These are phyloP conservation scores for Daphne laureola DNA, from an alignment of 441 rosid species.

Conservation along the genomic window DNA sequence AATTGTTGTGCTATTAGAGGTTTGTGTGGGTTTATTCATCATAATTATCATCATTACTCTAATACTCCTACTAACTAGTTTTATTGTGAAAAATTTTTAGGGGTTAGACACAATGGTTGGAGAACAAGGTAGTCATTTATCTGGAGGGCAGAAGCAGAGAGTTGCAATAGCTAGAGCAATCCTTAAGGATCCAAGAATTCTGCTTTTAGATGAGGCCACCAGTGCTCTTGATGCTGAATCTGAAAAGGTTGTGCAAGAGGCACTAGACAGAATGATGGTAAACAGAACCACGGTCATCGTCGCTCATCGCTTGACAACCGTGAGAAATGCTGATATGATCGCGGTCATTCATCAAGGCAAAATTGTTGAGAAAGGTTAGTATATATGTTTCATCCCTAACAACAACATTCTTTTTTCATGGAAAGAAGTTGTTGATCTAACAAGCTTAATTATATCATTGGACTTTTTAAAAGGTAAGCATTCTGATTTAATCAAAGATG, in stretches of 20 bases:
- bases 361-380: conserved; percentile 66
- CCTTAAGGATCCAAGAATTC: conserved; percentile 52
- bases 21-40: no score
- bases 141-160: conserved; percentile 89
- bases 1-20: no score
- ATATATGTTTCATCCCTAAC: conserved; percentile 9
- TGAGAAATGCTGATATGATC: conserved; percentile 50
- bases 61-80: no score
- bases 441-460: no score
- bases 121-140: conserved; percentile 75
- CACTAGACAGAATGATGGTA: conserved; percentile 59
- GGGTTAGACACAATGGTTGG: conserved; percentile 86
- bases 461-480: conserved; percentile 48
- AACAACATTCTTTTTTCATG: no score
- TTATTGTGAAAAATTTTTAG: conserved; percentile 19
- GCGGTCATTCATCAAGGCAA: conserved; percentile 65
- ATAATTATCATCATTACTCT: neutral
- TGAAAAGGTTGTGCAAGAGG: conserved; percentile 63
- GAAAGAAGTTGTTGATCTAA: neutral
- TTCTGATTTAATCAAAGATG: conserved; percentile 44
- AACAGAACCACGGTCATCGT: conserved; percentile 65
- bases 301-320: conserved; percentile 68
- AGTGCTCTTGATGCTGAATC: conserved; percentile 79
- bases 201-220: conserved; percentile 78
- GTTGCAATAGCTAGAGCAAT: conserved; percentile 81